These are phyloP conservation scores for Saccharomyces mikatae DNA, from an alignment of 805 yeast species.

Conservation along the genomic window DNA sequence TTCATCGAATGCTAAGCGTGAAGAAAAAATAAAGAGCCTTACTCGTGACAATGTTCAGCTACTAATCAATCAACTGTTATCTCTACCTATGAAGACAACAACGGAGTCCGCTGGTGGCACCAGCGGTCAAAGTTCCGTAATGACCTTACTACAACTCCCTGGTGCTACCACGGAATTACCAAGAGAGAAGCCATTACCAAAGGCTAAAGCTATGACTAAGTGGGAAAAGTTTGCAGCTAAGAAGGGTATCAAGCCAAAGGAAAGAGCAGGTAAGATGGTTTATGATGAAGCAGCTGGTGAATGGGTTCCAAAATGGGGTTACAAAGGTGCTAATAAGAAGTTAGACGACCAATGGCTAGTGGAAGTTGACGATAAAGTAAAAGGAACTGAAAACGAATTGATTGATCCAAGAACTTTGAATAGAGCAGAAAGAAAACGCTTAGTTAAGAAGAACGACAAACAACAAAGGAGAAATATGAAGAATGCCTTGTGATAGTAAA, in stretches of 20 bases:
- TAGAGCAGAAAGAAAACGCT: constrained; percentile 76
- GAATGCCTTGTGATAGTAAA: constrained; percentile 21
- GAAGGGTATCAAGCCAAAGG: constrained; percentile 89
- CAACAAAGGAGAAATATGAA: constrained; percentile 78
- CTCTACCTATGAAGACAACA: constrained; percentile 82
- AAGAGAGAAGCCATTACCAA: constrained; percentile 92
- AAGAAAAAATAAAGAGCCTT: constrained; percentile 50
- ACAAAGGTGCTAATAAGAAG: constrained; percentile 83
- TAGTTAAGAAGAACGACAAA: constrained; percentile 73
- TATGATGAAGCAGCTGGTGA: constrained; percentile 84
- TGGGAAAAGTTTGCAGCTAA: constrained; percentile 96
- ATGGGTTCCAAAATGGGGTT: constrained; percentile 99
- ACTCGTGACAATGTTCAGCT: constrained; percentile 92
- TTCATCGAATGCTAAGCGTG: constrained; percentile 46
- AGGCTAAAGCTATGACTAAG: constrained; percentile 82
- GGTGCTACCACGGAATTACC: constrained; percentile 77
- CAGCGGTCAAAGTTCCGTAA: constrained; percentile 56
- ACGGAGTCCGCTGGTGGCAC: constrained; percentile 55
- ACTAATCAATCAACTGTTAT: constrained; percentile 79
- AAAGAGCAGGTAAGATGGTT: constrained; percentile 80
- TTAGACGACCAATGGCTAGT: constrained; percentile 91
- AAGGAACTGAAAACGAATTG: constrained; percentile 52
- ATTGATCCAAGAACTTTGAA: constrained; percentile 79
- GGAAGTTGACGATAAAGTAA: constrained; percentile 74
- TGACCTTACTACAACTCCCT: constrained; percentile 80